A percentile compares a stretch with the other conserved stretches of the same genome.
These are phyloP conservation scores for Crataegus laevigata DNA, from an alignment of 306 rosid genomes.

Conservation along the genomic window DNA sequence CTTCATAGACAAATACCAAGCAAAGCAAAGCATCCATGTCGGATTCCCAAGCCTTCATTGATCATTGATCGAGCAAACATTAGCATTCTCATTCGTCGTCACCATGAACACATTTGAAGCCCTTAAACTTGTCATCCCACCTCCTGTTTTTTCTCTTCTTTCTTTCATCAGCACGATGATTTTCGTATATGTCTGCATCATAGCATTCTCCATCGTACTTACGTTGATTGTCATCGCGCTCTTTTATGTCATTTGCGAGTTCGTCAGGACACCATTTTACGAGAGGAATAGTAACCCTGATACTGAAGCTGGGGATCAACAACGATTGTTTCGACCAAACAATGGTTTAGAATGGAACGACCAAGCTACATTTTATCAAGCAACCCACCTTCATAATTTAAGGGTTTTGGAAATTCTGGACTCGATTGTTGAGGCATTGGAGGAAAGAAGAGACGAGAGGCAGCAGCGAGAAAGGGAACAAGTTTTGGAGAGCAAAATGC, in stretches of 20 bases:
- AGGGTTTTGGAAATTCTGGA: conserved; percentile 17
- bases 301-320: neutral
- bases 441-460: neutral
- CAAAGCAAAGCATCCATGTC: neutral
- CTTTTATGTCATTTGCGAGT: conserved; percentile 4
- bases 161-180: neutral
- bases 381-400: neutral
- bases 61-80: neutral
- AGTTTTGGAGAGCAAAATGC: conserved; percentile 18
- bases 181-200: conserved; percentile 15
- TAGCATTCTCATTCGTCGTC: neutral
- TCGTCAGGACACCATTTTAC: neutral
- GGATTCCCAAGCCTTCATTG: neutral
- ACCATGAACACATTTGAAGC: neutral
- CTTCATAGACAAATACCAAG: conserved; percentile 7
- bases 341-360: neutral
- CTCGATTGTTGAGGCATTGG: conserved; percentile 7
- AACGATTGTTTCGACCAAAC: neutral
- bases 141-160: conserved; percentile 10
- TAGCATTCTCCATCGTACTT: conserved; percentile 9
- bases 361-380: neutral
- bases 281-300: neutral
- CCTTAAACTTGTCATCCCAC: neutral
- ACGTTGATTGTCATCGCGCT: conserved; percentile 7
- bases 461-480: neutral